Base-by-base conservation (phyloP, 2,329 filamentous ascomycete species). In the Knufia fluminis region DNA sequence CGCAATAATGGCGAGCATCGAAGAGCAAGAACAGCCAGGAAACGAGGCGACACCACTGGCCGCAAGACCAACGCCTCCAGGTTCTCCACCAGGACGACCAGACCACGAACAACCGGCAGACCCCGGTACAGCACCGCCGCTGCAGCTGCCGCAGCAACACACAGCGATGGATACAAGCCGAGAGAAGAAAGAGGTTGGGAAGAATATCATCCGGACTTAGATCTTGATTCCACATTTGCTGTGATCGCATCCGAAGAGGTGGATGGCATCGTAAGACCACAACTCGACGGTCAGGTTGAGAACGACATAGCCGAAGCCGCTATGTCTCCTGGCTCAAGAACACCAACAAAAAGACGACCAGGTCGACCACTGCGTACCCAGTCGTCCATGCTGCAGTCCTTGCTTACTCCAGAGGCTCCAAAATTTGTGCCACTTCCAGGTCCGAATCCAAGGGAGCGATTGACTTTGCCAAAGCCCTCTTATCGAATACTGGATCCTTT, bases 131-230 rank as follows among this genome's bases (percentile, higher is more conserved):
- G 84, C 60, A 91, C 86, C 40, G 88, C 91, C 10, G 89, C 89
- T 23, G 86, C 90, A 20, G 87, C 90, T 45, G 89, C 88, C 4
- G 85, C 86, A 3, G 85, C 92, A 52, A 86, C 88, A 58, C 89
- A 95, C 63, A 90, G 82, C 60, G 92, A 97, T 71, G 90, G 91
- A 45, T 97, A 97, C 69, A 98, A 98, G 66, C 92, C 92, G 26
- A 79, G 92, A 62, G 92, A 98, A 69, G 92, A 98, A 71, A 82
- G 91, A 54, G 87, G 88, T 46, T 98, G 91, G 89, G 90, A 96
- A 62, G 92, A 98, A 65, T 97, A 97, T 57, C 92, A 98, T 66
- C 89, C 88, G 0, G 87, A 96, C 60, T 78, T 98, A 46, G 90
- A 97, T 69, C 89, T 96, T 43, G 88, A 95, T 50, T 77, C 77